Evolutionary conservation across 257 asterid species (phyloP).

Genomic region (Verbascum thapsus): DNA sequence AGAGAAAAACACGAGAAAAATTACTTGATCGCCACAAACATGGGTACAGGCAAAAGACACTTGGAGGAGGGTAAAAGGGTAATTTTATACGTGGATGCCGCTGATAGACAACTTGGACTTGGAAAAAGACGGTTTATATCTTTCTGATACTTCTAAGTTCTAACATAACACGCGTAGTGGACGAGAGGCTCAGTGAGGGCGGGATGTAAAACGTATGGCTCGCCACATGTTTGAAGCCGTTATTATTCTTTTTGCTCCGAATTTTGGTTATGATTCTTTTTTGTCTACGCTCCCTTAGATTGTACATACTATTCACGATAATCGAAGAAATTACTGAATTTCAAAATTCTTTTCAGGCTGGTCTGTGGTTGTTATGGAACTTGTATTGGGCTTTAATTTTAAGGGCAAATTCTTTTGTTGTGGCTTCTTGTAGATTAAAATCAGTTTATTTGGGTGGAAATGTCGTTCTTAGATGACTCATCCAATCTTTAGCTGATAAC

Average conservation of each 20-base stretch:
- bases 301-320: conserved; percentile 41
- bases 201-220: conserved; percentile 19
- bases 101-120: conserved; percentile 22
- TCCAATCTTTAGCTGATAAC: too few species aligned
- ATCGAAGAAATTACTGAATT: conserved; percentile 3
- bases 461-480: too few species aligned
- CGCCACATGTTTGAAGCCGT: conserved; percentile 41
- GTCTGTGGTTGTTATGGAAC: too few species aligned
- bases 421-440: too few species aligned
- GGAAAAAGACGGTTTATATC: conserved; percentile 28
- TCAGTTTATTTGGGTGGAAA: too few species aligned
- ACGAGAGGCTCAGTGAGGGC: conserved; percentile 33
- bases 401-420: too few species aligned
- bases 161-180: conserved; percentile 40
- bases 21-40: conserved; percentile 68
- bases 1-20: conserved; percentile 80
- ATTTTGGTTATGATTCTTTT: conserved; percentile 31
- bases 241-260: conserved; percentile 26
- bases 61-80: conserved; percentile 64
- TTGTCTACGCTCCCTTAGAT: conserved; percentile 1
- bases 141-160: conserved; percentile 40
- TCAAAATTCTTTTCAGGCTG: too few species aligned
- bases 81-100: conserved; percentile 20
- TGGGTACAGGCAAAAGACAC: conserved; percentile 82
- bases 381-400: too few species aligned